These are phyloP conservation scores for Pilaira anomala DNA, from an alignment of 192 early-diverging fungal species.

Conservation along the genomic window DNA sequence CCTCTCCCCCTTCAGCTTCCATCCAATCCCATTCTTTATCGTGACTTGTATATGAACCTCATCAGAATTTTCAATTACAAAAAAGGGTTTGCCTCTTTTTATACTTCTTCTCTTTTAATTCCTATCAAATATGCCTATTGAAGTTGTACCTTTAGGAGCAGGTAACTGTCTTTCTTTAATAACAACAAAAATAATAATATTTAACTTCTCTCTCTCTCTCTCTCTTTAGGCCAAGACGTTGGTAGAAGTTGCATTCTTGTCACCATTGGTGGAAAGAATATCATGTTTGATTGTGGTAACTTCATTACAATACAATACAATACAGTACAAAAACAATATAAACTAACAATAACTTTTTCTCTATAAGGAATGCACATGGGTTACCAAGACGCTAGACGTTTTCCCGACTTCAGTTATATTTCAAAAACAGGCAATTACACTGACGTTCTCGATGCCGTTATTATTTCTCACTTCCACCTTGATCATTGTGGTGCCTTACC, in stretches of 20 bases:
- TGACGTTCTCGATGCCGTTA: slow-evolving; percentile 82
- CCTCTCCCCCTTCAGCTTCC: too few species aligned
- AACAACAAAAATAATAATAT: too few species aligned
- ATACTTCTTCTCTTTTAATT: too few species aligned
- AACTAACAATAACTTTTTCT: too few species aligned
- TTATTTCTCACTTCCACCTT: slow-evolving; percentile 96
- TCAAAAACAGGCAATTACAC: slow-evolving; percentile 80
- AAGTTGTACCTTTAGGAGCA: slow-evolving; percentile 63
- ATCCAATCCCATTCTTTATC: too few species aligned
- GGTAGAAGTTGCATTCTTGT: slow-evolving; percentile 81
- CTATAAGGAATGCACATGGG: slow-evolving; percentile 93
- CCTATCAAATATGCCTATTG: slow-evolving; percentile 42
- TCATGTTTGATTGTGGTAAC: slow-evolving; percentile 88
- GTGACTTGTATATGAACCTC: too few species aligned
- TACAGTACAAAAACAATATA: neutral
- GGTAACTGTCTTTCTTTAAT: slow-evolving; percentile 29
- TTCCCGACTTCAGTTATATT: slow-evolving; percentile 94
- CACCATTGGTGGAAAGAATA: slow-evolving; percentile 72
- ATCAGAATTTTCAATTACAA: too few species aligned
- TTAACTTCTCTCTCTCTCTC: slow-evolving; percentile 5
- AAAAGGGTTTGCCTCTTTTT: too few species aligned
- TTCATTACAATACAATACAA: too few species aligned
- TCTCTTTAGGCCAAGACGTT: slow-evolving; percentile 90
- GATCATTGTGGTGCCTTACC: slow-evolving; percentile 98
- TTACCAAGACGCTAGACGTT: slow-evolving; percentile 86